These are phyloP conservation scores for Bryoglossum gracile DNA, from an alignment of 495 filamentous ascomycete genomes.

Conservation along the genomic window DNA sequence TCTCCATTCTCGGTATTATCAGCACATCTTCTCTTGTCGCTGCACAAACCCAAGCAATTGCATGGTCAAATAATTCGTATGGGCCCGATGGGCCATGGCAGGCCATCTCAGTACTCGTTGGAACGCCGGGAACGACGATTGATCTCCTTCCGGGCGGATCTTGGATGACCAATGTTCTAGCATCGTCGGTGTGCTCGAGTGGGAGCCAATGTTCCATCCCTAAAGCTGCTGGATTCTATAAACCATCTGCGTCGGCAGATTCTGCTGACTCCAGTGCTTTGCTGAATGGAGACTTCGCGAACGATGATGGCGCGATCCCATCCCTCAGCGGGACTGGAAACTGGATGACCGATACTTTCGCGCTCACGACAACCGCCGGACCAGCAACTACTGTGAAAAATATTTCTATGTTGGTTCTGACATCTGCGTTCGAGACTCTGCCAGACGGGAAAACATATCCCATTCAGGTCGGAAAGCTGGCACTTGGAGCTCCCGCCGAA, in stretches of 20 bases:
- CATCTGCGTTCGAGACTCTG: constrained; percentile 10
- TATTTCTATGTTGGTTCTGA: constrained; percentile 9
- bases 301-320: background rate
- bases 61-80: constrained; percentile 17
- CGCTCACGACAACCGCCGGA: background rate
- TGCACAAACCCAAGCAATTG: background rate
- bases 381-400: no score
- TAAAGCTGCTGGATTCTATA: constrained; percentile 8
- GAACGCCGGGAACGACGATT: constrained; percentile 9
- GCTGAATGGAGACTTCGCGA: background rate
- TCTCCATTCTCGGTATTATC: no score
- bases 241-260: background rate
- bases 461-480: constrained; percentile 29
- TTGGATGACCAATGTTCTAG: constrained; percentile 5
- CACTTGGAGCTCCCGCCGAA: constrained; percentile 27
- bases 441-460: constrained; percentile 31
- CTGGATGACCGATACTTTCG: constrained; percentile 8
- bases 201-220: background rate
- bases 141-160: constrained; percentile 15
- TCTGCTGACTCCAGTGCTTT: background rate
- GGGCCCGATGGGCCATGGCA: constrained; percentile 33
- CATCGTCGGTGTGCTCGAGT: constrained; percentile 5
- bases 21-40: no score
- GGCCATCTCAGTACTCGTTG: constrained; percentile 20
- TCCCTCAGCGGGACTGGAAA: background rate